Percentiles rank a stretch among this genome's conserved stretches.
These are phyloP conservation scores for Yamadazyma oceani DNA, from an alignment of 1,139 yeast species.

Conservation along the genomic window DNA sequence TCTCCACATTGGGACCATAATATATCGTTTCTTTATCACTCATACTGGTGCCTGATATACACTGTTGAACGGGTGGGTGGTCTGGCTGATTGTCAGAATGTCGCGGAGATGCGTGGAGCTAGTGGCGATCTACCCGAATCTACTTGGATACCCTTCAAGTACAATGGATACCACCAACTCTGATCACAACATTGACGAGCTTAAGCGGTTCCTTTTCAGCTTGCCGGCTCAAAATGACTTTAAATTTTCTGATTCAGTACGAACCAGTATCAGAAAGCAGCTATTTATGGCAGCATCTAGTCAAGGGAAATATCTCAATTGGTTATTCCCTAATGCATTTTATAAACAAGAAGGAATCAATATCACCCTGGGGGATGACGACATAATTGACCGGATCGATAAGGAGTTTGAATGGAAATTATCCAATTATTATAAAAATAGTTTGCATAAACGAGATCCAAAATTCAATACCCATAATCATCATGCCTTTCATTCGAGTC, in stretches of 20 bases:
- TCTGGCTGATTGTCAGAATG: too few relatives aligned
- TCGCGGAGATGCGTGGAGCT: too few relatives aligned
- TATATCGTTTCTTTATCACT: slow-evolving; percentile 15
- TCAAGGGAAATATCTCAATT: slow-evolving; percentile 47
- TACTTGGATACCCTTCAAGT: too few relatives aligned
- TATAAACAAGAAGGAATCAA: slow-evolving; percentile 7
- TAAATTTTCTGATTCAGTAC: slow-evolving; percentile 32
- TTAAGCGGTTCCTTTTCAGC: slow-evolving; percentile 31
- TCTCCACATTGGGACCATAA: slow-evolving; percentile 28
- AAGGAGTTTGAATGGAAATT: slow-evolving; percentile 40
- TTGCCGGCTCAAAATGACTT: slow-evolving; percentile 36
- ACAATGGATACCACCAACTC: neutral
- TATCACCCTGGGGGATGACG: slow-evolving; percentile 7
- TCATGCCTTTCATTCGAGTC: slow-evolving; percentile 57
- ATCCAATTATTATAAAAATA: slow-evolving; percentile 28
- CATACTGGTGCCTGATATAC: slow-evolving; percentile 5
- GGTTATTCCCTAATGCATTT: slow-evolving; percentile 49
- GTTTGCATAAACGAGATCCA: slow-evolving; percentile 21
- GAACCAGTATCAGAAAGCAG: slow-evolving; percentile 47
- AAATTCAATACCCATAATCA: slow-evolving; percentile 27
- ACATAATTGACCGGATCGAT: slow-evolving; percentile 24
- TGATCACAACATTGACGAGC: slow-evolving; percentile 7
- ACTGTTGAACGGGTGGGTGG: too few relatives aligned
- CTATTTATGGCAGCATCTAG: slow-evolving; percentile 52
- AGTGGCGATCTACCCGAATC: too few relatives aligned